These are phyloP conservation scores for Ustilago lituana DNA, from an alignment of 1,284 basidiomycete genomes.

Conservation along the genomic window DNA sequence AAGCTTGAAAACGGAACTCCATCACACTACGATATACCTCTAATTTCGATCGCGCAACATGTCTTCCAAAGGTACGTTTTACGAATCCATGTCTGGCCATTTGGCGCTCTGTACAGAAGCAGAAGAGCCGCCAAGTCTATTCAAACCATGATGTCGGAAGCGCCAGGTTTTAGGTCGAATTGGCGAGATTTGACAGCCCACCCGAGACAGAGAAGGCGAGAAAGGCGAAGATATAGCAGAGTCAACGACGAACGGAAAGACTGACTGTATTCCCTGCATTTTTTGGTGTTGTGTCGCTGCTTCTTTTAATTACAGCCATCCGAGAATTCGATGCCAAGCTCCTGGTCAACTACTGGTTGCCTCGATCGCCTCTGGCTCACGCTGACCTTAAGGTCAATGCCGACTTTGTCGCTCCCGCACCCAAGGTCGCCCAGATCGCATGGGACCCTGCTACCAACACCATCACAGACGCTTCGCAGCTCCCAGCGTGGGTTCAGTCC, in stretches of 20 bases:
- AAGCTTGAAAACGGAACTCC: constrained; percentile 1
- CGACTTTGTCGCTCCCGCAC: constrained; percentile 61
- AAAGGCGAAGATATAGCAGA: too few relatives aligned
- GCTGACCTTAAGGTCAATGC: constrained; percentile 54
- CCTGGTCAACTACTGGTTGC: constrained; percentile 67
- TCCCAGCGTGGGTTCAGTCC: constrained; percentile 80
- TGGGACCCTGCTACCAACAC: constrained; percentile 86
- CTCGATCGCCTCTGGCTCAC: constrained; percentile 62
- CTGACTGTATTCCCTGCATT: background rate
- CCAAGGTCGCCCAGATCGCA: constrained; percentile 70
- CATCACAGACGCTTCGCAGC: constrained; percentile 80
- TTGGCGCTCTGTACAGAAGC: too few relatives aligned
- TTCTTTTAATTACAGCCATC: constrained; percentile 47
- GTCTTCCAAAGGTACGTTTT: constrained; percentile 56
- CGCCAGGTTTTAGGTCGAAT: too few relatives aligned
- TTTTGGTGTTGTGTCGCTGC: background rate
- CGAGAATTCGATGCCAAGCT: constrained; percentile 67
- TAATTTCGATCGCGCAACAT: constrained; percentile 27
- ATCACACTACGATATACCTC: constrained; percentile 10
- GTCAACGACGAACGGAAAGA: too few relatives aligned
- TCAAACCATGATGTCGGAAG: too few relatives aligned
- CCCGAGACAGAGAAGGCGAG: too few relatives aligned
- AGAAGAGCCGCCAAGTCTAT: too few relatives aligned
- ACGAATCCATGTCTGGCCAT: too few relatives aligned
- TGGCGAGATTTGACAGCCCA: too few relatives aligned